A percentile compares a stretch with the other conserved stretches of the same genome.
These are phyloP conservation scores for Capsicum baccatum DNA, from an alignment of 257 asterid genomes.

Conservation along the genomic window DNA sequence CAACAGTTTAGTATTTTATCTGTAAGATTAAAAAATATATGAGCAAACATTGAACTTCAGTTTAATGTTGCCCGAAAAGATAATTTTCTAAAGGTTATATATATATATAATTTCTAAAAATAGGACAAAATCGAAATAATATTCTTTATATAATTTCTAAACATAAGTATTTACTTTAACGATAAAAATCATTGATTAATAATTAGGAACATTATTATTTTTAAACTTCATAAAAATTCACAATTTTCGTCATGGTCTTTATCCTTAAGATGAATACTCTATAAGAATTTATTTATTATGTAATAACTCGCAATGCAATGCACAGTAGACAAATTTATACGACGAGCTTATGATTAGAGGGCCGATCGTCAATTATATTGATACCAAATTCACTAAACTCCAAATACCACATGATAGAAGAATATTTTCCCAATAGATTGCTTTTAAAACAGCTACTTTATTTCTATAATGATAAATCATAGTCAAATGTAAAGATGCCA, in stretches of 20 bases:
- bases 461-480: background rate
- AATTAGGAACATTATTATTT: too few relatives aligned
- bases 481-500: conserved; percentile 10
- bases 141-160: too few relatives aligned
- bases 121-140: background rate
- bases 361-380: background rate
- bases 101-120: too few relatives aligned
- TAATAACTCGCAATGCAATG: too few relatives aligned
- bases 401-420: background rate
- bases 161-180: background rate
- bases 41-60: background rate
- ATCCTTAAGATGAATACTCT: too few relatives aligned
- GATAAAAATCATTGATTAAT: too few relatives aligned
- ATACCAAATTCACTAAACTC: background rate
- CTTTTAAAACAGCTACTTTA: background rate
- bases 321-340: too few relatives aligned
- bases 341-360: background rate
- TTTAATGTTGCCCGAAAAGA: background rate
- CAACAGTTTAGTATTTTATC: background rate
- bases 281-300: too few relatives aligned
- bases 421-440: conserved; percentile 17
- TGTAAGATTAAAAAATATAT: background rate
- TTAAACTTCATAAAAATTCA: too few relatives aligned
- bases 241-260: too few relatives aligned
- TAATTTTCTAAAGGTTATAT: background rate